Base-by-base conservation (phyloP, 148 eudicot genomes). In the Amaranthus hypochondriacus region DNA sequence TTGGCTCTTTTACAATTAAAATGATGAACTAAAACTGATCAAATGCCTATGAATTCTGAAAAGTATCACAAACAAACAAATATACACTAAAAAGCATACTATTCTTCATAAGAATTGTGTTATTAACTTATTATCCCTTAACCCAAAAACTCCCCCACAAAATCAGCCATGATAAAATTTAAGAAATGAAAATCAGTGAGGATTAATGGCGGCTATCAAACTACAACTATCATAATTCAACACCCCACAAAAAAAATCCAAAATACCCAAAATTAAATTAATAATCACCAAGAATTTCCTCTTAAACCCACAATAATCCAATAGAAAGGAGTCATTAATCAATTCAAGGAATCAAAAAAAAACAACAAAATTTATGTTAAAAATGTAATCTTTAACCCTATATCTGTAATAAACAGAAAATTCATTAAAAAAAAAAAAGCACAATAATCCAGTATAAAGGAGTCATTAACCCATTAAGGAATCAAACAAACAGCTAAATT, bases 31-130 rank as follows among this genome's bases (percentile, higher is more conserved):
- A 15, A 58, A 15, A 61, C 67, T 9, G 44, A 55, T 51, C 61
- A 68, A 60, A 50, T 60, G 46, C 56, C 74, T 70, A 74, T 51
- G 63, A 78, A 5, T 74, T 48, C 14, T 55, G 64, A 74, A 66
- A 72, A 73, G 60, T 42, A 72, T 56, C 66, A 74, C 58, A 69
- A 69, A 62, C 73, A 56, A 74, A 79, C 53, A 79, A 74, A 58
- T 11, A 13, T 63, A 1, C 9, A 52, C 56, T 5, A 56, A 58
- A 67, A 66, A 78, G 68, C 66, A 28, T 66, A 48, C 48, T 76
- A 62, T 49, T 62, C 59, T 44, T n/a, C 50, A 67, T 48, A 46
- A 50, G 55, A 72, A 73, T 52, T 21, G 66, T 53, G 18, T 18
- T 18, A 18, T 18, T 18, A 18, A 18, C 18, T 1, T 18, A 59